Conservation (phyloP, 108 stramenopile genomes). For the Aurantiochytrium sp. region DNA sequence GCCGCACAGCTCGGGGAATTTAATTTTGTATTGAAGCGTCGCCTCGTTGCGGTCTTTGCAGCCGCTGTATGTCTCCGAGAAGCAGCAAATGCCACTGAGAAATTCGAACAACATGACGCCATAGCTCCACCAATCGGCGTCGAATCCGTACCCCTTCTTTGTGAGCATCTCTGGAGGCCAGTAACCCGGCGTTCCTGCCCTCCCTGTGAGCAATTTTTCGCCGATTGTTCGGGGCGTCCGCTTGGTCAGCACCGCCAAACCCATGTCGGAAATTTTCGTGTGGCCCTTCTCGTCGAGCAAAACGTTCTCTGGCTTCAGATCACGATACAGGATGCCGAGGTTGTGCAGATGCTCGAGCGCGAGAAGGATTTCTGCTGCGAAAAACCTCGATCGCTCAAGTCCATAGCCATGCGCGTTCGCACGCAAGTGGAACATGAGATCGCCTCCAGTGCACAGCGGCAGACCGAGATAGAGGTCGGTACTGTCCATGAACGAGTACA, state of each 20-base stretch:
- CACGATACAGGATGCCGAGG: slow-evolving; percentile 87
- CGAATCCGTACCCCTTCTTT: slow-evolving; percentile 73
- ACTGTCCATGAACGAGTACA: slow-evolving; percentile 93
- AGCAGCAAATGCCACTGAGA: slow-evolving; percentile 89
- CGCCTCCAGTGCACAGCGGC: slow-evolving; percentile 94
- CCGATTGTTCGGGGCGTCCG: slow-evolving; percentile 8
- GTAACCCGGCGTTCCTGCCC: slow-evolving; percentile 93
- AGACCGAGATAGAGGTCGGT: slow-evolving; percentile 92
- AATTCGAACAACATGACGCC: slow-evolving; percentile 93
- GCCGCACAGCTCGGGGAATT: slow-evolving; percentile 73
- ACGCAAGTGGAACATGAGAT: slow-evolving; percentile 91
- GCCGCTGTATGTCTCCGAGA: slow-evolving; percentile 41
- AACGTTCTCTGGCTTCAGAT: slow-evolving; percentile 94
- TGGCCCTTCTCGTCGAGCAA: slow-evolving; percentile 87
- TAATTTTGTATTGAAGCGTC: slow-evolving; percentile 85
- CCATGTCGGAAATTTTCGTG: slow-evolving; percentile 92
- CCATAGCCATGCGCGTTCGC: slow-evolving; percentile 78
- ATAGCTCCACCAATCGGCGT: slow-evolving; percentile 97
- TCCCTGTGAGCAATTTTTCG: slow-evolving; percentile 46
- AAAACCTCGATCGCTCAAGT: slow-evolving; percentile 80
- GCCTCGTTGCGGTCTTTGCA: slow-evolving; percentile 80
- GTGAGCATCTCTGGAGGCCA: slow-evolving; percentile 92
- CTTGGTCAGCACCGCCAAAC: slow-evolving; percentile 66
- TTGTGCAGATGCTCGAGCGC: slow-evolving; percentile 88
- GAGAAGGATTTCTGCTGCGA: slow-evolving; percentile 87